Percentiles rank a stretch among this genome's conserved stretches.
These are phyloP conservation scores for Rhinocladiella similis DNA, from an alignment of 2,329 filamentous ascomycete species.

Conservation along the genomic window DNA sequence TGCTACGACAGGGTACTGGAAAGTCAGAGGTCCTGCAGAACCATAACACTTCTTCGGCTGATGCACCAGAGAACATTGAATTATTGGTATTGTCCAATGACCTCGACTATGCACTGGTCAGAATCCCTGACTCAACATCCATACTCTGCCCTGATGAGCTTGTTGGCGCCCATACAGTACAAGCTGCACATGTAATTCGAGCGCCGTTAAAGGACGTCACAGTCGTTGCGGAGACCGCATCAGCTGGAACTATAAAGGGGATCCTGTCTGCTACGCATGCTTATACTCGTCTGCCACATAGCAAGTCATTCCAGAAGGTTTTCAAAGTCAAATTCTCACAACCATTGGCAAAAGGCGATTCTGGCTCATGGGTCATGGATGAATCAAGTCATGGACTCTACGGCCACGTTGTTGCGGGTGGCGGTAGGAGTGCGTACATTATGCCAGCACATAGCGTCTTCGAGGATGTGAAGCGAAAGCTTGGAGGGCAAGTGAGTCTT, in stretches of 20 bases:
- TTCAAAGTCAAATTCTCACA: background rate
- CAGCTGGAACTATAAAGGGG: background rate
- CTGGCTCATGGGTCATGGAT: conserved; percentile 7
- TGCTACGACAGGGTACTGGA: background rate
- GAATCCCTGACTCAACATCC: background rate
- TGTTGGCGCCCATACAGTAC: background rate
- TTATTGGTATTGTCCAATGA: background rate
- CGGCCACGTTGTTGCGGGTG: conserved; percentile 3
- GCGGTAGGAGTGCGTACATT: background rate
- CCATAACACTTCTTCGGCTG: background rate
- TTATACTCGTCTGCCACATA: background rate
- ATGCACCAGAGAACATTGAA: background rate
- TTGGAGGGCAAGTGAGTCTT: background rate
- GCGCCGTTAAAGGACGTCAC: background rate
- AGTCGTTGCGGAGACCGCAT: background rate
- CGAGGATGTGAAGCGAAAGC: background rate
- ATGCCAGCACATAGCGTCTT: background rate
- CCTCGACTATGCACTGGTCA: conserved; percentile 7
- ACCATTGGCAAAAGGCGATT: conserved; percentile 4
- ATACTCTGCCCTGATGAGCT: background rate
- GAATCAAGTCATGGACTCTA: conserved; percentile 1
- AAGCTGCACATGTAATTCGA: background rate
- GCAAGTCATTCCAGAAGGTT: background rate
- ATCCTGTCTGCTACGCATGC: background rate
- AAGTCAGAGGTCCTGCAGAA: background rate